phyloP scores from a whole-genome alignment of 495 filamentous ascomycete genomes.

The Tuber borchii region DNA sequence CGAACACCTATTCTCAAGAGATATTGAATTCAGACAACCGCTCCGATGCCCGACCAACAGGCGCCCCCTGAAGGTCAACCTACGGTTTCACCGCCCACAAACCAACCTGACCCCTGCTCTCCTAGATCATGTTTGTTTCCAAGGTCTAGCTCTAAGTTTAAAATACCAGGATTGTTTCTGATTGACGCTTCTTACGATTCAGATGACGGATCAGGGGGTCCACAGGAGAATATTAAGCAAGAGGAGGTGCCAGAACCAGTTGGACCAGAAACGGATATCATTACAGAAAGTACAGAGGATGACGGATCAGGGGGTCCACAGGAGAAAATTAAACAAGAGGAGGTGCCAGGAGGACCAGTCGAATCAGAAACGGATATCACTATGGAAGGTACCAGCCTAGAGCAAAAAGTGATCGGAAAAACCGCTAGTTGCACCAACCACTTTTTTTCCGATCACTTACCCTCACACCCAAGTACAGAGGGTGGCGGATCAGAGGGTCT shows the following conservation, averaged over 20 bases:
- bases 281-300: not conserved
- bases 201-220: not conserved
- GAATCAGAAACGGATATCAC: too few relatives aligned
- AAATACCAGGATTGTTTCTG: slow-evolving; percentile 2
- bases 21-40: not conserved
- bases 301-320: not conserved
- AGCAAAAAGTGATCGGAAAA: too few relatives aligned
- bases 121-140: slow-evolving; percentile 7
- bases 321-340: not conserved
- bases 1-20: not conserved
- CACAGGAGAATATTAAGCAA: not conserved
- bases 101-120: slow-evolving; percentile 2
- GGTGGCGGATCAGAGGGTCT: too few relatives aligned
- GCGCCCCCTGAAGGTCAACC: not conserved
- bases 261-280: too few relatives aligned
- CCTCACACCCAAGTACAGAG: too few relatives aligned
- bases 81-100: not conserved
- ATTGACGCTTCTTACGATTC: slow-evolving; percentile 1
- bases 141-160: not conserved
- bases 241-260: not conserved
- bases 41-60: not conserved
- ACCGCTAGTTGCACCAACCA: too few relatives aligned
- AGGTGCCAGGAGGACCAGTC: too few relatives aligned
- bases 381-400: too few relatives aligned
- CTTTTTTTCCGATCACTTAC: too few relatives aligned